Percentiles rank a stretch among this genome's conserved stretches.
These are phyloP conservation scores for Discostella stelligera DNA, from an alignment of 352 stramenopile genomes.

Conservation along the genomic window DNA sequence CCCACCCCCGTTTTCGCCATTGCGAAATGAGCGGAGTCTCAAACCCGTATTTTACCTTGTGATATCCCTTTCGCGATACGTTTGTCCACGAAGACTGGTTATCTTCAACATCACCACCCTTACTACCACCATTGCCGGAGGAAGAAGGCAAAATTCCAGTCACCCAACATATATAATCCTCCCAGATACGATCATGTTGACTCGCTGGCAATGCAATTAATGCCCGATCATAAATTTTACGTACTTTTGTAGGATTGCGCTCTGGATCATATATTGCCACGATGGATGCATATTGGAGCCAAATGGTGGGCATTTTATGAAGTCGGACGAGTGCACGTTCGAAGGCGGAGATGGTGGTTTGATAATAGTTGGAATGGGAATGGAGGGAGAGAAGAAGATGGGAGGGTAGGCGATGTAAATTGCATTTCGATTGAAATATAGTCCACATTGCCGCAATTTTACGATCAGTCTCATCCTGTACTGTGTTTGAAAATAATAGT, in stretches of 20 bases:
- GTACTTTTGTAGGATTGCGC: constrained; percentile 52
- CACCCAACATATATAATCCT: constrained; percentile 89
- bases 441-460: background rate
- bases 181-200: constrained; percentile 97
- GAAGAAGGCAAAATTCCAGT: constrained; percentile 57
- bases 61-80: constrained; percentile 30
- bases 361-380: constrained; percentile 19
- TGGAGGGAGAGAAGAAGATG: background rate
- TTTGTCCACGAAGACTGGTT: background rate
- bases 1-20: constrained; percentile 49
- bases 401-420: background rate
- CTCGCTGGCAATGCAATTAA: constrained; percentile 95
- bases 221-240: constrained; percentile 92
- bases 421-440: background rate
- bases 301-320: constrained; percentile 95
- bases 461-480: background rate
- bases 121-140: background rate
- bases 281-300: constrained; percentile 83
- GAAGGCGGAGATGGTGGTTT: constrained; percentile 55
- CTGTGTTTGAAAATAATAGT: constrained; percentile 1
- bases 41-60: constrained; percentile 57
- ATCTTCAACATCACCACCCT: background rate
- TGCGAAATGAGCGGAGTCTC: constrained; percentile 41
- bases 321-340: constrained; percentile 90
- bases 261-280: constrained; percentile 24